Evolutionary conservation across 2,329 filamentous ascomycete genomes (phyloP), one percentile per base, ranked within the genome.

Genomic region (Trichoderma afroharzianum): DNA sequence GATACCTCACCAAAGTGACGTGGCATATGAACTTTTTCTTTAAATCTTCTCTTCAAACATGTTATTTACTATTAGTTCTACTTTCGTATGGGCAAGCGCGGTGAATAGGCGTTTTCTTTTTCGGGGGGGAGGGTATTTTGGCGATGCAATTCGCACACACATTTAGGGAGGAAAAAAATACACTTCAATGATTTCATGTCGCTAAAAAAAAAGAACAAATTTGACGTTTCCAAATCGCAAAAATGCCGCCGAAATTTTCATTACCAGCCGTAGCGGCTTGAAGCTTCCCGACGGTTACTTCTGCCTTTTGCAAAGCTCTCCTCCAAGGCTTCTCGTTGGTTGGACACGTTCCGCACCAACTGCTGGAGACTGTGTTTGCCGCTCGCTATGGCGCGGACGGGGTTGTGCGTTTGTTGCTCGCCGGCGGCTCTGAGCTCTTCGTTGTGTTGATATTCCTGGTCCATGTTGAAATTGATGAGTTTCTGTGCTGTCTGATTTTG

Each of bases 281-380:
- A 93, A 24, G 93, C 93, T 79, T 97, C 94, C 76, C 89, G 91
- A 80, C 93, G 91, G 78, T 95, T 96, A 76, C 87, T 88, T 83
- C 88, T 91, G 6, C 94, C 93, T 75, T 91, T 85, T 24, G 94
- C 94, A 84, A 97, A 98, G 79, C 93, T 95, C 78, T 98, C 95
- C 82, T 98, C 94, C 75, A 98, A 83, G 3, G 94, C 94, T 12
- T 97, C 94, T 78, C 91, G 90, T 82, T 98, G 94, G 73, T 87
- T 93, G 75, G 90, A 90, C 30, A 93, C 95, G 73, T 92, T 92
- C 81, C 90, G 94, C 75, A 98, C 92, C 76, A 98, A 85, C 83
- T 97, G 94, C 78, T 91, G 91, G 80, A 98, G 85, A 77, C 88
- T 97, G 82, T 98, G 94, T 83, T 98, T 98, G 74, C 81, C 81